Percentiles rank a stretch among this genome's conserved stretches.
Conservation (phyloP, 371 early-diverging fungal genomes). For the Apophysomyces variabilis region DNA sequence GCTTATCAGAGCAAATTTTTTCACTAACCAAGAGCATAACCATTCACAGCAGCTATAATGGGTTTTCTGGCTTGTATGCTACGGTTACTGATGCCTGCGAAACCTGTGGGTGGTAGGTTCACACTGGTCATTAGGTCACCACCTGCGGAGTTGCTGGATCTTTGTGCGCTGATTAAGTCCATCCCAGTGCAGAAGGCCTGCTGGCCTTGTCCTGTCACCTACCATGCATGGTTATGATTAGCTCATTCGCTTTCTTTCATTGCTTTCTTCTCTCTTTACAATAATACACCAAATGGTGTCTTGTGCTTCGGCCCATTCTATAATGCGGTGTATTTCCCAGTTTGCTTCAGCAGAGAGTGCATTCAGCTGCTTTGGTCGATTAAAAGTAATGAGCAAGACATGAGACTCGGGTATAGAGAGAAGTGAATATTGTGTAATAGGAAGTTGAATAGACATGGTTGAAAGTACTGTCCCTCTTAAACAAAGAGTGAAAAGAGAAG, state of each 20-base stretch:
- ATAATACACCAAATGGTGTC: constrained; percentile 49
- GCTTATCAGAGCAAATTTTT: not conserved
- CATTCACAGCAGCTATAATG: constrained; percentile 59
- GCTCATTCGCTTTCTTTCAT: not conserved
- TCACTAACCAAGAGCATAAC: constrained; percentile 40
- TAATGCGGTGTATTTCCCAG: constrained; percentile 39
- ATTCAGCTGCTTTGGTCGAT: constrained; percentile 49
- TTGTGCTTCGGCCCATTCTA: constrained; percentile 55
- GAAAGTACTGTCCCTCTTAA: not conserved
- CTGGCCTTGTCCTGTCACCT: constrained; percentile 56
- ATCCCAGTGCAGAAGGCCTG: constrained; percentile 55
- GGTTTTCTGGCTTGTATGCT: constrained; percentile 40
- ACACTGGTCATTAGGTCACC: constrained; percentile 3
- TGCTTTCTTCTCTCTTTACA: constrained; percentile 27
- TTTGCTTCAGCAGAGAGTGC: constrained; percentile 49
- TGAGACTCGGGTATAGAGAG: constrained; percentile 43
- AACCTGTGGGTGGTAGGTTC: constrained; percentile 43
- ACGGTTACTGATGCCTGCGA: constrained; percentile 52
- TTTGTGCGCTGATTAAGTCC: constrained; percentile 48
- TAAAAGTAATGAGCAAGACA: constrained; percentile 51
- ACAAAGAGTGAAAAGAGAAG: not conserved
- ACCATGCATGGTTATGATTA: not conserved
- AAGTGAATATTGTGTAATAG: constrained; percentile 36
- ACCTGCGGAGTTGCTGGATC: constrained; percentile 15
- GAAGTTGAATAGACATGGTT: constrained; percentile 26